Conservation (phyloP, 371 early-diverging fungal species). For the Batrachochytrium dendrobatidis region DNA sequence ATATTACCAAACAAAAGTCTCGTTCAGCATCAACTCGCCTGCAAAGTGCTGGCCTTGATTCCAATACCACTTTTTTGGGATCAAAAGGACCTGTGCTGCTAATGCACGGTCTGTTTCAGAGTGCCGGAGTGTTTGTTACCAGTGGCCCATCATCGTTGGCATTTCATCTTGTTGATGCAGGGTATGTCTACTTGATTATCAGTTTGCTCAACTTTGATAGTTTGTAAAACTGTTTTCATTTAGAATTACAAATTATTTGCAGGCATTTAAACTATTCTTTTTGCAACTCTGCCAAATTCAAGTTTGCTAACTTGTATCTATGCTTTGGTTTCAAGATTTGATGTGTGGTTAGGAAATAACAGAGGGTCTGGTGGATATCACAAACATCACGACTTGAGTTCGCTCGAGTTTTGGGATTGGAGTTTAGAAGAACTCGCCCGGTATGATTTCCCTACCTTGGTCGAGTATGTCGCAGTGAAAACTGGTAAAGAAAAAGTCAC, state of each 20-base stretch:
- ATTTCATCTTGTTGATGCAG: constrained; percentile 42
- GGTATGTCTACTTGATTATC: constrained; percentile 47
- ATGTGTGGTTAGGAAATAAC: constrained; percentile 33
- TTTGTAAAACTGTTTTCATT: no score
- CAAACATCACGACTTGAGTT: constrained; percentile 20
- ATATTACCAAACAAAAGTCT: neutral
- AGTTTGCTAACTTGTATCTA: neutral
- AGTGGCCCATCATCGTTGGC: constrained; percentile 46
- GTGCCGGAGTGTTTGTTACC: constrained; percentile 47
- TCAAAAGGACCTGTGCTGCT: constrained; percentile 38
- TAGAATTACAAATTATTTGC: no score
- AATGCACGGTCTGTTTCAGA: constrained; percentile 57
- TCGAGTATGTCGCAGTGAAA: constrained; percentile 32
- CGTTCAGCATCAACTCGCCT: neutral
- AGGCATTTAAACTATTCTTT: neutral
- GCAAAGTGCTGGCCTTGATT: neutral
- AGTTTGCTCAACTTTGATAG: no score
- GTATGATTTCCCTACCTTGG: constrained; percentile 41
- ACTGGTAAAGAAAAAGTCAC: constrained; percentile 36
- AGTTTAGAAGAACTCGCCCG: constrained; percentile 44
- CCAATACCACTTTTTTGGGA: neutral
- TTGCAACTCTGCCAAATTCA: constrained; percentile 2
- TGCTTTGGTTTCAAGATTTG: neutral
- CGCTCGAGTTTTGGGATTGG: constrained; percentile 51
- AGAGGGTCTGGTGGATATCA: constrained; percentile 21